Percentiles rank a stretch among this genome's conserved stretches.
phyloP scores from a whole-genome alignment of 1,284 basidiomycete species.

The Leccinum ponderosum region DNA sequence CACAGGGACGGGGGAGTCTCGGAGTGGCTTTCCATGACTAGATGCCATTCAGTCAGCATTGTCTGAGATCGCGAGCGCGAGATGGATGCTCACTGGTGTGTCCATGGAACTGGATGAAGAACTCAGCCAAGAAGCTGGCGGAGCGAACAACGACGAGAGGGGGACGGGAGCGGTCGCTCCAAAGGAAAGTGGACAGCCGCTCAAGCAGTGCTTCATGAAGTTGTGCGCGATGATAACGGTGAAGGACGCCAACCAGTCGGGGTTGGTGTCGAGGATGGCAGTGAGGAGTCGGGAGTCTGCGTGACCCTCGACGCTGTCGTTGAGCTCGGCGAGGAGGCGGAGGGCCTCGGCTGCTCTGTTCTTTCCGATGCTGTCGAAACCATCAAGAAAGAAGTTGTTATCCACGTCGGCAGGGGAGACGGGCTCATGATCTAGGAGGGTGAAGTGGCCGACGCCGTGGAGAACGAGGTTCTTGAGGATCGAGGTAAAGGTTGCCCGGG shows the following conservation, averaged over 20 bases:
- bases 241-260: constrained; percentile 56
- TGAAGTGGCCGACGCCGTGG: constrained; percentile 91
- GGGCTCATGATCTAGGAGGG: constrained; percentile 68
- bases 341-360: constrained; percentile 81
- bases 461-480: constrained; percentile 95
- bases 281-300: constrained; percentile 62
- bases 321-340: constrained; percentile 81
- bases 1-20: constrained; percentile 83
- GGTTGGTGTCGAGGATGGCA: constrained; percentile 57
- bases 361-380: constrained; percentile 73
- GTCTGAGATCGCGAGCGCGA: neutral
- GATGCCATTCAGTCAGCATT: constrained; percentile 11
- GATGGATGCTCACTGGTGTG: constrained; percentile 64
- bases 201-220: constrained; percentile 56
- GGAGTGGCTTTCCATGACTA: constrained; percentile 93
- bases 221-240: constrained; percentile 88
- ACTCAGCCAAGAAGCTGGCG: constrained; percentile 87
- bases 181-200: constrained; percentile 64
- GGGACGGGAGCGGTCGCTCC: constrained; percentile 58
- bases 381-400: constrained; percentile 95
- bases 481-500: constrained; percentile 79
- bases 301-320: constrained; percentile 79
- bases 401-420: constrained; percentile 12
- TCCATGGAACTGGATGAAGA: constrained; percentile 85
- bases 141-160: constrained; percentile 78